A percentile compares a stretch with the other conserved stretches of the same genome.
Conservation (phyloP, 352 stramenopile species). For the Peronospora tabacina region DNA sequence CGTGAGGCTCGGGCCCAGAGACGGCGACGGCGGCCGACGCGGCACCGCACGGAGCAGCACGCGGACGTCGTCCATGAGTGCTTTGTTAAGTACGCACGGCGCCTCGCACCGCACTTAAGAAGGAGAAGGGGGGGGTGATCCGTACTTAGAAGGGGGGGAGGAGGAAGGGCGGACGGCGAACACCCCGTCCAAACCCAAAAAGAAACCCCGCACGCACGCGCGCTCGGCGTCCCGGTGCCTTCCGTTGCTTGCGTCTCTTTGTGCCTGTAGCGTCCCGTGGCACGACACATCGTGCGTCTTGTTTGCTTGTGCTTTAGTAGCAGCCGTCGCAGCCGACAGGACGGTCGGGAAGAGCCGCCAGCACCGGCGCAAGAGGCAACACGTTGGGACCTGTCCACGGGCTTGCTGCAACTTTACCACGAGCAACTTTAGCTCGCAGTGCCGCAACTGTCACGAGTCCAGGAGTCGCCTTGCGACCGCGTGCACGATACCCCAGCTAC, state of each 20-base stretch:
- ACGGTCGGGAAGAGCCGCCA: conserved; percentile 20
- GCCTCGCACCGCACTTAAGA: too few species aligned
- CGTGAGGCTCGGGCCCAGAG: conserved; percentile 26
- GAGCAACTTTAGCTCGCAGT: conserved; percentile 5
- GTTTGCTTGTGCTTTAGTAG: too few species aligned
- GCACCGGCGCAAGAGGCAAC: conserved; percentile 20
- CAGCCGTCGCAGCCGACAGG: too few species aligned
- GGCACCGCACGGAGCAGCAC: conserved; percentile 28
- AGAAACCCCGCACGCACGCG: too few species aligned
- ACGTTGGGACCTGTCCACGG: conserved; percentile 12
- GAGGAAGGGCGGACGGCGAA: too few species aligned
- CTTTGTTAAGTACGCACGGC: neutral
- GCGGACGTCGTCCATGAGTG: conserved; percentile 45
- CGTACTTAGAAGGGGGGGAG: too few species aligned
- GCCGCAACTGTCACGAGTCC: conserved; percentile 6
- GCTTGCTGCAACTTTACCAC: conserved; percentile 16
- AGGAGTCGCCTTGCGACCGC: conserved; percentile 23
- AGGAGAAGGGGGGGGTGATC: too few species aligned
- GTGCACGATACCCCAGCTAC: conserved; percentile 31
- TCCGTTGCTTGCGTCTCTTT: too few species aligned
- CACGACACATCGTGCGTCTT: too few species aligned
- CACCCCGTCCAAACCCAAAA: too few species aligned
- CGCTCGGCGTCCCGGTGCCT: too few species aligned
- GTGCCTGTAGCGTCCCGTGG: too few species aligned
- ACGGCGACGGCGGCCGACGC: neutral